Base-by-base conservation (phyloP, 1,284 basidiomycete species). In the Leccinum angustisporum region DNA sequence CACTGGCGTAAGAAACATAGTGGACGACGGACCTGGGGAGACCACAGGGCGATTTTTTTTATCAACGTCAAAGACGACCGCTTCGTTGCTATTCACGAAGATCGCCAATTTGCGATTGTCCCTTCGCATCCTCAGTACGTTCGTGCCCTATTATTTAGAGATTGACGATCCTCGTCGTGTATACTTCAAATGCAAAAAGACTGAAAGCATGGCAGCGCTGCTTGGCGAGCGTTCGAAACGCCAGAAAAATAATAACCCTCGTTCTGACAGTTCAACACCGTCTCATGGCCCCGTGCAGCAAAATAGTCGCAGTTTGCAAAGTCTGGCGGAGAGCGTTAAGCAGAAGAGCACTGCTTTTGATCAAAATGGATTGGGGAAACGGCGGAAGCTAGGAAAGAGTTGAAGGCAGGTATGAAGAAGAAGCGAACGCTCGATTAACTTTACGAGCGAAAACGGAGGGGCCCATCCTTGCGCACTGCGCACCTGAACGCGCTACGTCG, bases 31-130 rank as follows among this genome's bases (percentile, higher is more conserved):
- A 3, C 85, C 83, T 14, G 78, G 83, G 56, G 89, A 91, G 65
- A 73, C 21, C 83, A 16, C 90, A 91, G 74, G 84, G 88, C 60
- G 86, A 92, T 21, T 61, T 98, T 98, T 77, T 77, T 82, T 56
- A 87, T 99, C 68, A 83, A 99, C 72, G 86, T 94, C 61, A 85
- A 86, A 68, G 97, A 99, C 72, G 85, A 90, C 5, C 88, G 97
- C 31, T 99, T 99, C 82, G 85, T 86, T 67, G 90, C 85, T 10
- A 72, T 98, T 54, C 90, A 95, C 72, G 92, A 98, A 66, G 92
- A 99, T 72, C 88, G 95, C 69, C 85, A 88, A 52, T 99, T 94
- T 71, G 96, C 97, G 0, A 94, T 99, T 68, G 97, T 99, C 75
- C 97, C 97, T 21, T 94, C 88, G 55, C 94, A 98, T 78, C 94